Base-by-base conservation (phyloP, 106 monocot genomes). In the Apostasia shenzhenica region DNA sequence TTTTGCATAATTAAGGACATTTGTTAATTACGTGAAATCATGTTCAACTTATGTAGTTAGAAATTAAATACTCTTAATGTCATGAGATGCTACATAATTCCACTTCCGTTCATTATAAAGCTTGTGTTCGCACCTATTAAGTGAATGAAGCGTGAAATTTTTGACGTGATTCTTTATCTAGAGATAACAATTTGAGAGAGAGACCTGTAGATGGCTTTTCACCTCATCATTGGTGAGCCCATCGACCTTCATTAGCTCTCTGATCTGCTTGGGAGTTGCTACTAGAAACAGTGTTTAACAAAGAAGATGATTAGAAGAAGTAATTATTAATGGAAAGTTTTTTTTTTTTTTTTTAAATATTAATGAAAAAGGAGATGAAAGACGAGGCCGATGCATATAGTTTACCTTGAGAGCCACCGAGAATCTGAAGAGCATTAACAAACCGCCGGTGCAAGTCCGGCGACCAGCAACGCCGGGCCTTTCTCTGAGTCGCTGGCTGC, bases 171-270 rank as follows among this genome's bases (percentile, higher is more conserved):
- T 26, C 26, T 26, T 26, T 26, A 26, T 26, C 26, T 26, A 26
- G 26, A 26, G 26, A 0, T 0, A 26, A 26, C 26, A 26, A 26
- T 26, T 48, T 40, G 46, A 39, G n/a, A 65, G 10, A 53, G 53
- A 69, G n/a, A 95, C 94, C 88, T 95, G 94, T 2, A 95, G 78
- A 76, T 95, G 94, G 84, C 94, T 95, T 80, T 95, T 95, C 65
- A 95, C 94, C 69, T 95, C 94, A 75, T 94, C 94, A 79, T 94
- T 94, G 41, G 94, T 94, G 62, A 94, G 75, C 55, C 94, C 94
- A 73, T 95, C 94, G 50, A 95, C 91, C 79, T 91, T 95, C 94
- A 95, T 95, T 12, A 95, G 81, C 78, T 95, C 94, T 43, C 94
- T 81, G 43, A 95, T 95, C 57, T 95, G 94, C 78, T 95, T 95